Evolutionary conservation across 75 land plant species (phyloP).

Genomic region (Adiantum capillusveneris): DNA sequence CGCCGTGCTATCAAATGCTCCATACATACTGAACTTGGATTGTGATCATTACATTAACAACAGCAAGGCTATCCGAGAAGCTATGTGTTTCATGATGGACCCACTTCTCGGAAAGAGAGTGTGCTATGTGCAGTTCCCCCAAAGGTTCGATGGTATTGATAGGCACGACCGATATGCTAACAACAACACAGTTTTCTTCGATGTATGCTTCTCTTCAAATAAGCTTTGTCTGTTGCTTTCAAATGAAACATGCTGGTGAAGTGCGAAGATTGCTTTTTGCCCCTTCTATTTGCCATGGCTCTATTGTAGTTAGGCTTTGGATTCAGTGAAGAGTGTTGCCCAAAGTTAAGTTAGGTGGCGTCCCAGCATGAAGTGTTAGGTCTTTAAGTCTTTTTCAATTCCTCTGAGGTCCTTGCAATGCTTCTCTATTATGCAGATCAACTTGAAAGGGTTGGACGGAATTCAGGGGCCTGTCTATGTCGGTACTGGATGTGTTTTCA

Average conservation of each 20-base stretch:
- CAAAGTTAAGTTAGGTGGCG: too few relatives aligned
- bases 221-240: not conserved
- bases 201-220: slow-evolving; percentile 36
- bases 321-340: too few relatives aligned
- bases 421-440: slow-evolving; percentile 31
- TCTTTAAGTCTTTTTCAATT: not conserved
- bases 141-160: slow-evolving; percentile 85
- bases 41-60: slow-evolving; percentile 94
- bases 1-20: slow-evolving; percentile 76
- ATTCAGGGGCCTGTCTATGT: slow-evolving; percentile 67
- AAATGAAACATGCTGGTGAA: too few relatives aligned
- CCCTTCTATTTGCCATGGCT: too few relatives aligned
- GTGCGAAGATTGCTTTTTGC: too few relatives aligned
- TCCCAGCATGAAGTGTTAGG: not conserved
- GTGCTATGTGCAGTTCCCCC: slow-evolving; percentile 87
- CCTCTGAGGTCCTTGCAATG: not conserved
- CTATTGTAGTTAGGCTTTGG: too few relatives aligned
- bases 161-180: slow-evolving; percentile 77
- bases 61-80: slow-evolving; percentile 81
- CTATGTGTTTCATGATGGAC: slow-evolving; percentile 97
- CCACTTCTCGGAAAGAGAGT: slow-evolving; percentile 59
- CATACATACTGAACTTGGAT: slow-evolving; percentile 74
- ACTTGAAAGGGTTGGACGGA: slow-evolving; percentile 74
- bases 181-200: slow-evolving; percentile 79
- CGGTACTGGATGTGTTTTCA: slow-evolving; percentile 51